Evolutionary conservation across 2,329 filamentous ascomycete genomes (phyloP), one percentile per base, ranked within the genome.

Genomic region (Cytospora leucostoma): DNA sequence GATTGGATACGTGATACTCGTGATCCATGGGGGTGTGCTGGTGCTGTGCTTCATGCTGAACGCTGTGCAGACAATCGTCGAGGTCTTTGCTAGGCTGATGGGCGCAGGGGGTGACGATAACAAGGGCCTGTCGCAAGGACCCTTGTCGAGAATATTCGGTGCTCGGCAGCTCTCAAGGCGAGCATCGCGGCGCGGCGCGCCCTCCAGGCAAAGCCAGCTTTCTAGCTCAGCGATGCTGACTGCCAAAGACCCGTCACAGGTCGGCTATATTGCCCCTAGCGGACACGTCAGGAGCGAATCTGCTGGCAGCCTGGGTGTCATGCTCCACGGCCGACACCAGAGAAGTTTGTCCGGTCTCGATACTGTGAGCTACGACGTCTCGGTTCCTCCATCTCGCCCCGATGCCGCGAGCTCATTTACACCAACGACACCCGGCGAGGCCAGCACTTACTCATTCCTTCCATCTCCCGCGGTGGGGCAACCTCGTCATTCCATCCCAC

Each of bases 31-130:
- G 4, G 84, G 89, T 66, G 92, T 97, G 0, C 78, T 99, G 27
- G 82, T 97, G 3, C 91, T 98, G 70, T 94, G 92, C 1, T 99
- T 98, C 78, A 91, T 97, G 74, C 80, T 99, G 60, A 97, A 97
- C 73, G 90, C 95, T 1, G 74, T 97, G 7, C 93, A 97, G 73
- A 97, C 94, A 0, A 83, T 97, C 50, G 84, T 97, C 49, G 95
- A 99, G 75, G 92, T 99, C 10, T 80, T 88, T 56, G 93, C 93
- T 33, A 86, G 94, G 59, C 81, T 95, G 71, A 84, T 90, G 33
- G 94, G 94, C 44, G 93, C 91, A 37, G 95, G 93, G 56, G 89
- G 88, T 27, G 90, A 94, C 68, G 86, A 89, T 68, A 80, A 83
- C 47, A 84, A 82, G 58, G 88, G 88, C 47, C 86, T 90, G 67